phyloP scores from a whole-genome alignment of 2,329 filamentous ascomycete species.

The Exophiala bonariae region DNA sequence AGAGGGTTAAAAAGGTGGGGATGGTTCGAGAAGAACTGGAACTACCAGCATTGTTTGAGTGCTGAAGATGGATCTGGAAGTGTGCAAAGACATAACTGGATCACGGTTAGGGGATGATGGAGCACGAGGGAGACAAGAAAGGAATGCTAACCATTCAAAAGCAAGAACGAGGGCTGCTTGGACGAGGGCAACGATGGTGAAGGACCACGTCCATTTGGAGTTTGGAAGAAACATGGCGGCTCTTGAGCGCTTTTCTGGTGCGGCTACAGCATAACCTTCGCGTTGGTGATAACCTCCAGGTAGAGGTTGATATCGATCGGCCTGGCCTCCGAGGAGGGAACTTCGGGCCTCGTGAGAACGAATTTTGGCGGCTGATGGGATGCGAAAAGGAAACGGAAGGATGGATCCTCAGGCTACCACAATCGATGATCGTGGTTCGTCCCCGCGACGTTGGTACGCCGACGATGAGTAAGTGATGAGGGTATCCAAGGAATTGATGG shows the following conservation, averaged over 20 bases:
- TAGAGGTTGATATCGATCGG: conserved; percentile 52
- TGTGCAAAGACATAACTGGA: conserved; percentile 82
- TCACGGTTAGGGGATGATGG: conserved; percentile 2
- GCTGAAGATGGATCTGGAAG: conserved; percentile 64
- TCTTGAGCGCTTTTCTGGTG: conserved; percentile 21
- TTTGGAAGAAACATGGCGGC: conserved; percentile 70
- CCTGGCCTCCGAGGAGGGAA: conserved; percentile 59
- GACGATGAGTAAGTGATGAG: background rate
- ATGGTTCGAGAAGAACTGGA: conserved; percentile 63
- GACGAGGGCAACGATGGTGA: conserved; percentile 69
- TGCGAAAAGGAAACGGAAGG: conserved; percentile 6
- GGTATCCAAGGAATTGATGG: background rate
- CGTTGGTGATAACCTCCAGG: conserved; percentile 52
- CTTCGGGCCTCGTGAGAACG: conserved; percentile 56
- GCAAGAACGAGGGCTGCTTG: conserved; percentile 80
- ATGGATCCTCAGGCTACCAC: conserved; percentile 12
- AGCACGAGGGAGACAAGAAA: background rate
- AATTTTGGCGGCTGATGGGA: conserved; percentile 47
- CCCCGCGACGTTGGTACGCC: conserved; percentile 17
- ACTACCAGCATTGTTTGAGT: conserved; percentile 38
- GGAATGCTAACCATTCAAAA: conserved; percentile 74
- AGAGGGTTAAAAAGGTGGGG: conserved; percentile 90
- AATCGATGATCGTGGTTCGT: conserved; percentile 17
- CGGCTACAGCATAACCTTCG: conserved; percentile 47
- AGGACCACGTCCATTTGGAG: conserved; percentile 84